Percentiles rank a stretch among this genome's conserved stretches.
These are phyloP conservation scores for Dicorynia guianensis DNA, from an alignment of 306 rosid species.

Conservation along the genomic window DNA sequence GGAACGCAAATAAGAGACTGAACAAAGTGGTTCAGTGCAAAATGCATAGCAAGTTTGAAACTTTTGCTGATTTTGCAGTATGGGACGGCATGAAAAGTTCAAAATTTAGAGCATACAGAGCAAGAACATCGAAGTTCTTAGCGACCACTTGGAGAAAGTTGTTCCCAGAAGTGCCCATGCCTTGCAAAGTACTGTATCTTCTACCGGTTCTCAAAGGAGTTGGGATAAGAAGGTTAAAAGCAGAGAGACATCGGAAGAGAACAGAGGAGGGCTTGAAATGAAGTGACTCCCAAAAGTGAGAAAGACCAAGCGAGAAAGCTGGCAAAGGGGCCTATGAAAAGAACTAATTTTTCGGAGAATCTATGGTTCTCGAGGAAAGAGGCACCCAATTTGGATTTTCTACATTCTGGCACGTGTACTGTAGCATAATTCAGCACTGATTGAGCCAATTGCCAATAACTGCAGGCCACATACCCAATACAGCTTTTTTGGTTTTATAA, in stretches of 20 bases:
- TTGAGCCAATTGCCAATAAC: too few relatives aligned
- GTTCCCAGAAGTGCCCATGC: slow-evolving; percentile 66
- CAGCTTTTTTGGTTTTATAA: too few relatives aligned
- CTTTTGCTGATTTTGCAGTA: not conserved
- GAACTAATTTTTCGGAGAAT: slow-evolving; percentile 52
- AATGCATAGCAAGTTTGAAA: not conserved
- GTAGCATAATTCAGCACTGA: not conserved
- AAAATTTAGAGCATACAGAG: slow-evolving; percentile 56
- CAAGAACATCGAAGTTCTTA: slow-evolving; percentile 90
- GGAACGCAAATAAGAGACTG: not conserved
- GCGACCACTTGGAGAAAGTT: slow-evolving; percentile 78
- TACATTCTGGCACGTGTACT: not conserved
- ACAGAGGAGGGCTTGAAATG: slow-evolving; percentile 32
- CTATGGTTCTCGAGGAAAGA: slow-evolving; percentile 53
- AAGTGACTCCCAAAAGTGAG: slow-evolving; percentile 8
- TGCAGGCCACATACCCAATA: too few relatives aligned
- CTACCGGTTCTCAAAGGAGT: not conserved
- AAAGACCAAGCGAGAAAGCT: slow-evolving; percentile 33
- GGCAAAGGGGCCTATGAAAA: slow-evolving; percentile 17
- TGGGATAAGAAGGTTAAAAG: slow-evolving; percentile 35
- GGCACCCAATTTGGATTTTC: slow-evolving; percentile 59
- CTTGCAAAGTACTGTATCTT: slow-evolving; percentile 17
- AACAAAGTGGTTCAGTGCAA: not conserved
- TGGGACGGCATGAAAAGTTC: not conserved
- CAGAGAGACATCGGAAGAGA: slow-evolving; percentile 19